Base-by-base conservation (phyloP, 2,329 filamentous ascomycete genomes). In the Penicillium palitans region DNA sequence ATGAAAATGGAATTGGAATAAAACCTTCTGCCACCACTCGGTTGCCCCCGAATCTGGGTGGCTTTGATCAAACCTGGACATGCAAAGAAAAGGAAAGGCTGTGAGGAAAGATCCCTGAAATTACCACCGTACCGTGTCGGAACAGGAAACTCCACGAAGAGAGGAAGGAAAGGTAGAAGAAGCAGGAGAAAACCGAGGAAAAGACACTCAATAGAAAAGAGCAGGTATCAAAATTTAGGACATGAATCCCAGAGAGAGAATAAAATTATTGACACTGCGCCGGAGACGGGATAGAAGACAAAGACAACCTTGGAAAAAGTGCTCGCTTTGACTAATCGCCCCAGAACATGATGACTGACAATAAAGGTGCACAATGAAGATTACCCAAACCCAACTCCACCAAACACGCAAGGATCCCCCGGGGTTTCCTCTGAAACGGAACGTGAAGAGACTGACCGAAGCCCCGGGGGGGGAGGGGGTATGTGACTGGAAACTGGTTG, bases 181-280 rank as follows among this genome's bases (percentile, higher is more conserved):
- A 54, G 46, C 46, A 49, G 17, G 50, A 39, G 59, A 48, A 53
- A 21, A 52, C 21, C 49, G 50, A 19, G 27, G 24, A 24, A 46
- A 55, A 51, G 40, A 50, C 4, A 50, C 4, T 17, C 31, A 25
- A 58, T 21, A 40, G 35, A 49, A 33, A 55, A 55, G 21, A 37
- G 52, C 52, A 58, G 55, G 57, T 51, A 56, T 51, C 52, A 45
- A 40, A 46, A 57, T 48, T 41, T 31, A 59, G 19, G 57, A 59
- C 7, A 51, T 55, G 24, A 33, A 52, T 52, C 59, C 48, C 48
- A 45, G 42, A 59, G 45, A 33, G 49, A 46, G 29, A 56, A 49
- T 46, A 50, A 52, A 45, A 39, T 49, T 42, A 52, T 52, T 31
- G 44, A 56, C 46, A 57, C 29, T 27, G 53, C 29, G n/a, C 37